phyloP scores from a whole-genome alignment of 495 filamentous ascomycete species.

The Immersiella caudata region DNA sequence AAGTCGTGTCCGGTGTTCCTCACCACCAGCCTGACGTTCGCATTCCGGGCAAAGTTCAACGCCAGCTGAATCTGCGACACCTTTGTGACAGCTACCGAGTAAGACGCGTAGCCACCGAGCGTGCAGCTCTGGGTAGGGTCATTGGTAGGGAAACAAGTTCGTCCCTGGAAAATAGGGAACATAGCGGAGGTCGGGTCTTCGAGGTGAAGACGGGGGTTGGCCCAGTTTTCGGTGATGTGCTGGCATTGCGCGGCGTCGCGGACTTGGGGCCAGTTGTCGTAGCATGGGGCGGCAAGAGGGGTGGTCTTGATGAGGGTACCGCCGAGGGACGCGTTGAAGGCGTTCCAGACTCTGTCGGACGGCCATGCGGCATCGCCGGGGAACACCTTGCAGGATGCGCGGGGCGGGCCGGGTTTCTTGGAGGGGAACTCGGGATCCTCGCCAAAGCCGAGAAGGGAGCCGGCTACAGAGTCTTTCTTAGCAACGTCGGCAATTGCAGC shows the following conservation, averaged over 20 bases:
- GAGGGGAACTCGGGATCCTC: neutral
- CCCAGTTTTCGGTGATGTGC: constrained; percentile 38
- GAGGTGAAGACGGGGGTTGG: constrained; percentile 33
- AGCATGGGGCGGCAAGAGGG: constrained; percentile 59
- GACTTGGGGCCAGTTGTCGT: constrained; percentile 51
- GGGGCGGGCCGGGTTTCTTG: neutral
- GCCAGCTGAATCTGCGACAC: constrained; percentile 53
- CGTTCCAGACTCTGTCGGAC: constrained; percentile 38
- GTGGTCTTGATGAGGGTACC: constrained; percentile 59
- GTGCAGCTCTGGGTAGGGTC: constrained; percentile 58
- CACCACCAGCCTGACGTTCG: constrained; percentile 60
- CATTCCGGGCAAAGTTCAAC: constrained; percentile 61
- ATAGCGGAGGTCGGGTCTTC: constrained; percentile 52
- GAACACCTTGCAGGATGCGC: constrained; percentile 57
- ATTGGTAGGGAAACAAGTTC: constrained; percentile 49
- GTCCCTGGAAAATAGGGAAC: constrained; percentile 53
- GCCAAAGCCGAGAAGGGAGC: constrained; percentile 22
- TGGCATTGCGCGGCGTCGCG: constrained; percentile 46
- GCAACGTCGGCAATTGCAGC: constrained; percentile 10
- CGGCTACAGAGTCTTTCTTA: neutral
- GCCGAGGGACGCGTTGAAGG: constrained; percentile 52
- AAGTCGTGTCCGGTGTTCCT: constrained; percentile 71
- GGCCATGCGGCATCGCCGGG: constrained; percentile 56
- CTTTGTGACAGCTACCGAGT: constrained; percentile 60
- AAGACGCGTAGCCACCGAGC: constrained; percentile 60